Base-by-base conservation (phyloP, 2,329 filamentous ascomycete genomes). In the Aspergillus caelatus region DNA sequence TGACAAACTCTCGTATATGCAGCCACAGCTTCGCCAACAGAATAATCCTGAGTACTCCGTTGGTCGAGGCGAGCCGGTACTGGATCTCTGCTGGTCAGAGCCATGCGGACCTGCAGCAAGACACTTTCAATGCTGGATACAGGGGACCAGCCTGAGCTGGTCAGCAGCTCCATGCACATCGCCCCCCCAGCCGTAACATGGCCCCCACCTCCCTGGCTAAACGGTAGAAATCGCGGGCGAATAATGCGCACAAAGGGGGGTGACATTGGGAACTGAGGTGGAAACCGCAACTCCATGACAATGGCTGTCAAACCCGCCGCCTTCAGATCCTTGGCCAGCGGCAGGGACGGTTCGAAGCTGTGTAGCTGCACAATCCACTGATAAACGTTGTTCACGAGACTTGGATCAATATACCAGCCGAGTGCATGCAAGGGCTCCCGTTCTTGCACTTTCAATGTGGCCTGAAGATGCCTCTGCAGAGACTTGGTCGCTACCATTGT, bases 361-460 rank as follows among this genome's bases (percentile, higher is more conserved):
- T 97, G 94, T 1, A 97, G 81, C 75, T 97, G 91, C 7, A 96
- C 88, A 63, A 96, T 93, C 93, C 93, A 96, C 72, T 96, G 93
- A 72, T 95, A 97, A 65, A 93, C 83, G 71, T 94, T 96, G 26
- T 81, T 85, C 43, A 94, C 81, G 57, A 86, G 85, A 7, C 82
- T 80, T 16, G 84, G 79, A 71, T 96, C 86, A 61, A 96, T 88
- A 72, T 92, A 93, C 93, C 93, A 97, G 19, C 94, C 94, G 0
- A 96, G 84, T 63, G 90, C 86, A 63, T 89, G 84, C 1, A 86
- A 74, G 0, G 87, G 84, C 1, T 84, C 87, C 12, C 75, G 80
- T 1, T 85, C 76, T 73, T 97, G 93, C 1, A 88, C 77, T 62
- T 86, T 85, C 39, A 91, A 79, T 0, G 94, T 80, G 10, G 83